Percentiles rank a stretch among this genome's conserved stretches.
Conservation (phyloP, 345 rosid species). For the Bruguiera sexangula region DNA sequence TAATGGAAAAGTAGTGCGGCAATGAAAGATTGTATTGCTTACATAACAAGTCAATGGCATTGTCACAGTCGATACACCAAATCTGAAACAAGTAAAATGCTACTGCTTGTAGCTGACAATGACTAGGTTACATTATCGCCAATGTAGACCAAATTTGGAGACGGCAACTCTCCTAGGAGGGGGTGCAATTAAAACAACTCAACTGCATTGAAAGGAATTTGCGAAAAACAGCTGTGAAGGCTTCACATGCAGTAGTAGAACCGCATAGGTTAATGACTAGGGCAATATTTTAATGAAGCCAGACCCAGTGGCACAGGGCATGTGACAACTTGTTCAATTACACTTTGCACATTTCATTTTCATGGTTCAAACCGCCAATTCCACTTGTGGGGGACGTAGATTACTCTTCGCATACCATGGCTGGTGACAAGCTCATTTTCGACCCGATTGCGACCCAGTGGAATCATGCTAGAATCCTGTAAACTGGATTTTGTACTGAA, state of each 20-base stretch:
- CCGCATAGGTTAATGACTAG: no score
- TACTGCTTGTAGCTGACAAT: no score
- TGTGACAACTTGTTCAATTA: slow-evolving; percentile 29
- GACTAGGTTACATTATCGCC: no score
- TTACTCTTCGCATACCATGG: slow-evolving; percentile 10
- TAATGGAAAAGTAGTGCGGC: no score
- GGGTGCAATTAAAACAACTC: no score
- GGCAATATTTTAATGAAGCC: background rate
- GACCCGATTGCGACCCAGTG: slow-evolving; percentile 10
- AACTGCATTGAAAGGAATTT: background rate
- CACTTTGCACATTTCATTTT: slow-evolving; percentile 8
- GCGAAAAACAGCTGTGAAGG: background rate
- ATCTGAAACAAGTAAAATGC: no score
- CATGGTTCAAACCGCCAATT: slow-evolving; percentile 12
- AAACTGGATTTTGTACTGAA: slow-evolving; percentile 21
- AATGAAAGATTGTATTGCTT: no score
- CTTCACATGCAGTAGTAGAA: background rate
- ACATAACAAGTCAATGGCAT: no score
- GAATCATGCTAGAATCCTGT: background rate
- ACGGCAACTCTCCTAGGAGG: no score
- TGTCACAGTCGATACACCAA: no score
- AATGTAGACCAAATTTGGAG: no score
- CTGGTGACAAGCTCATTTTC: slow-evolving; percentile 9
- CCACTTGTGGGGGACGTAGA: slow-evolving; percentile 4
- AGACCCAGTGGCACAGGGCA: slow-evolving; percentile 4